A percentile compares a stretch with the other conserved stretches of the same genome.
Evolutionary conservation across 352 stramenopile species (phyloP).

Genomic region (Phytophthora lateralis): DNA sequence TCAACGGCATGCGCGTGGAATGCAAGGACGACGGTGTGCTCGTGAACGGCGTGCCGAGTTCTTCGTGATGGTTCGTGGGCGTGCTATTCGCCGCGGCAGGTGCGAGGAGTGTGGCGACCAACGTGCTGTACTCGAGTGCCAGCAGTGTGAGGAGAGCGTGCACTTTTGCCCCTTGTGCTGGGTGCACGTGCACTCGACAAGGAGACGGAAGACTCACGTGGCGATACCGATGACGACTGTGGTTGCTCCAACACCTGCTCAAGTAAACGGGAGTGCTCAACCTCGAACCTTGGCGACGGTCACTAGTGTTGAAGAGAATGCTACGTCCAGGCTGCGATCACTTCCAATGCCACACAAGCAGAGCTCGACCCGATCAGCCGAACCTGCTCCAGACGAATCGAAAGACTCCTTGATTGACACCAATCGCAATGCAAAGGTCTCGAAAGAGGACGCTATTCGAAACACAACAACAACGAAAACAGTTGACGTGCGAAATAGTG

Average conservation of each 20-base stretch:
- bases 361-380: conserved; percentile 5
- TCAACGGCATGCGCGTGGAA: conserved; percentile 57
- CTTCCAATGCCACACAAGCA: conserved; percentile 19
- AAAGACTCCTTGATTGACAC: not conserved
- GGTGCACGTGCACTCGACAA: conserved; percentile 73
- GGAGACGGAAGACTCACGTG: conserved; percentile 57
- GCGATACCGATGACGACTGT: conserved; percentile 62
- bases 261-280: conserved; percentile 4
- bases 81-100: conserved; percentile 65
- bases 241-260: conserved; percentile 5
- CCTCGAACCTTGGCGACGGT: not conserved
- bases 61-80: conserved; percentile 74
- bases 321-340: conserved; percentile 5
- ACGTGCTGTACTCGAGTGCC: conserved; percentile 66
- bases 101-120: conserved; percentile 80
- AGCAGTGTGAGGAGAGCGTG: conserved; percentile 65
- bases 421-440: not conserved
- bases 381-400: conserved; percentile 1
- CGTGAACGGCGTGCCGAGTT: conserved; percentile 57
- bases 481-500: not conserved
- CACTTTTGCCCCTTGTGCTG: conserved; percentile 80
- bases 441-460: conserved; percentile 9
- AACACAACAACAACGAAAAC: not conserved
- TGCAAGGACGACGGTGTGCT: conserved; percentile 43
- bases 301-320: not conserved